A percentile compares a stretch with the other conserved stretches of the same genome.
Conservation (phyloP, 331 rosid genomes). For the Quercus lobata region DNA sequence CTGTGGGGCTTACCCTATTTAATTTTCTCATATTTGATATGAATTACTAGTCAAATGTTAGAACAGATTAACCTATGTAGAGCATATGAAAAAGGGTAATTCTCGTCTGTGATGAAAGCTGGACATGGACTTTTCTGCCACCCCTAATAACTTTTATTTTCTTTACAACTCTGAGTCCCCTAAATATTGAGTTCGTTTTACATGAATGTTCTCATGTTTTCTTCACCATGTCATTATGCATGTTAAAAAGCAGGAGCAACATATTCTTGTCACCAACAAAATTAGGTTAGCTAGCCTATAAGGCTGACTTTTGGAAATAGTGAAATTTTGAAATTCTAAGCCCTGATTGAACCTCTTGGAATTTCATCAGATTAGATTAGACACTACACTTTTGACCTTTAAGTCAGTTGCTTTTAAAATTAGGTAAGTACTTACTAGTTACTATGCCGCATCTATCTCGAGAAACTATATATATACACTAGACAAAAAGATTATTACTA, state of each 20-base stretch:
- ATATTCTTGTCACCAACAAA: background rate
- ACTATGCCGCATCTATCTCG: no score
- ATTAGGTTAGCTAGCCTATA: conserved; percentile 10
- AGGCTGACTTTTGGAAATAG: conserved; percentile 17
- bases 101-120: no score
- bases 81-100: no score
- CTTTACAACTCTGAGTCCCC: background rate
- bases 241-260: background rate
- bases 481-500: no score
- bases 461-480: no score
- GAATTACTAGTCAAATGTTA: background rate
- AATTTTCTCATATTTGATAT: background rate
- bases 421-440: no score
- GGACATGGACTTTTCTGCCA: conserved; percentile 9
- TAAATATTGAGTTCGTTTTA: background rate
- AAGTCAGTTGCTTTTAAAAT: background rate
- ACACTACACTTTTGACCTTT: no score
- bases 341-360: no score
- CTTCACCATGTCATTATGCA: conserved; percentile 6
- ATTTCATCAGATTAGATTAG: no score
- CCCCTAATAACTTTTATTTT: conserved; percentile 6
- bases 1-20: conserved; percentile 38
- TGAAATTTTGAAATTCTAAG: conserved; percentile 28
- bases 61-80: no score
- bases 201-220: background rate